Conservation (phyloP, 2,329 filamentous ascomycete genomes). For the Aspergillus calidoustus region DNA sequence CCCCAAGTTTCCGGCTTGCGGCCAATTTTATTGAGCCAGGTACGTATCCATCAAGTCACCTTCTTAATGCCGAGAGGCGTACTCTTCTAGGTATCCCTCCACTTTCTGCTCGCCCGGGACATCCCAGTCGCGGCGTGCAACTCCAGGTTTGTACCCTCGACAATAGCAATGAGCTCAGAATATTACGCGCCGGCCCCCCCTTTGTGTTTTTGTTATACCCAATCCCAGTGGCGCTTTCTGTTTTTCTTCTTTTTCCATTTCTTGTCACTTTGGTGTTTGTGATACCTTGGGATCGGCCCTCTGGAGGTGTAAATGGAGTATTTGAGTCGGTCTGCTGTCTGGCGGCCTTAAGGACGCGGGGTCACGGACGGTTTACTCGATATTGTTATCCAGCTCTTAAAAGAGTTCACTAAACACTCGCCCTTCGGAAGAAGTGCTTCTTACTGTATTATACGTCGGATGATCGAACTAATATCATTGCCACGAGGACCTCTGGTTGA, state of each 20-base stretch:
- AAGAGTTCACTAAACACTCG: neutral
- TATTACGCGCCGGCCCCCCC: neutral
- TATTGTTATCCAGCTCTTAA: neutral
- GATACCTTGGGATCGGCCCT: constrained; percentile 24
- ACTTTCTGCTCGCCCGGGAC: neutral
- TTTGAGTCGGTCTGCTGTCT: neutral
- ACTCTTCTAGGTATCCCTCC: constrained; percentile 9
- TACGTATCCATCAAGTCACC: constrained; percentile 23
- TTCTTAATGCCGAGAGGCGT: constrained; percentile 9
- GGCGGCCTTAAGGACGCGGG: neutral
- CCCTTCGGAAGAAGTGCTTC: neutral
- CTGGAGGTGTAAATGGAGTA: constrained; percentile 8
- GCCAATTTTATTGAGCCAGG: constrained; percentile 14
- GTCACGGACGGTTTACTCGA: neutral
- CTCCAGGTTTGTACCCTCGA: constrained; percentile 27
- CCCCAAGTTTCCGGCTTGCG: neutral
- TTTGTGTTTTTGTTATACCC: neutral
- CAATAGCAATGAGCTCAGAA: constrained; percentile 9
- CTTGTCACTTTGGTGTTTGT: constrained; percentile 11
- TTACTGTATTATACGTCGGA: neutral
- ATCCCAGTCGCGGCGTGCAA: constrained; percentile 15
- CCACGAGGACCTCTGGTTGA: neutral
- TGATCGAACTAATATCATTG: neutral
- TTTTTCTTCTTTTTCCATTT: constrained; percentile 3
- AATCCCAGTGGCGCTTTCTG: neutral